phyloP scores from a whole-genome alignment of 208 protist genomes.

The Phytomonas sp. region DNA sequence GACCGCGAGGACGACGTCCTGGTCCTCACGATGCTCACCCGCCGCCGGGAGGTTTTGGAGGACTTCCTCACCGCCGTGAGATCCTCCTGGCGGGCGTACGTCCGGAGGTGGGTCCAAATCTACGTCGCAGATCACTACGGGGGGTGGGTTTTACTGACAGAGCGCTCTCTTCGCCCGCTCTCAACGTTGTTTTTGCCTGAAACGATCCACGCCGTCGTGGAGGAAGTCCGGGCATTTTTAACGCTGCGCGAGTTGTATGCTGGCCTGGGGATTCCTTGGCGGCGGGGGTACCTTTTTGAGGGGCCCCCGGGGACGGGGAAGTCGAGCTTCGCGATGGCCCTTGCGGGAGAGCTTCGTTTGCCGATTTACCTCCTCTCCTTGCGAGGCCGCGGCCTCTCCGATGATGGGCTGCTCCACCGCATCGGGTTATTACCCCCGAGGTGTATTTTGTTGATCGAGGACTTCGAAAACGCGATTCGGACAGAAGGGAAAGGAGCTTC shows the following conservation, averaged over 20 bases:
- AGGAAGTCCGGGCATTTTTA: slow-evolving; percentile 83
- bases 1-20: slow-evolving; percentile 7
- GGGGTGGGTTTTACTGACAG: slow-evolving; percentile 59
- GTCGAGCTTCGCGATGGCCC: slow-evolving; percentile 84
- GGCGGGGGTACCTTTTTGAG: slow-evolving; percentile 92
- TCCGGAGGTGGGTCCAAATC: slow-evolving; percentile 50
- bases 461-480: slow-evolving; percentile 90
- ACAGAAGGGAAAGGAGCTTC: slow-evolving; percentile 13
- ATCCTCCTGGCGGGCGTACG: slow-evolving; percentile 39
- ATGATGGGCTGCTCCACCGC: slow-evolving; percentile 74
- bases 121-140: slow-evolving; percentile 50
- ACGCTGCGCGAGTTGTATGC: slow-evolving; percentile 71
- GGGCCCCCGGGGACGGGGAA: slow-evolving; percentile 93
- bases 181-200: slow-evolving; percentile 63
- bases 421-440: slow-evolving; percentile 70
- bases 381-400: slow-evolving; percentile 59
- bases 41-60: slow-evolving; percentile 40
- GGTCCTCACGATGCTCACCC: slow-evolving; percentile 58
- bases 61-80: slow-evolving; percentile 49
- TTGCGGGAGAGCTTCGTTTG: slow-evolving; percentile 86
- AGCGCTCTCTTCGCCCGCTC: slow-evolving; percentile 52
- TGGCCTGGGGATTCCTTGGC: slow-evolving; percentile 90
- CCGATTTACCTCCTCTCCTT: slow-evolving; percentile 91
- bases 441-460: slow-evolving; percentile 91
- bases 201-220: slow-evolving; percentile 37